phyloP scores from a whole-genome alignment of 2,329 filamentous ascomycete species.

The Talaromyces marneffei region DNA sequence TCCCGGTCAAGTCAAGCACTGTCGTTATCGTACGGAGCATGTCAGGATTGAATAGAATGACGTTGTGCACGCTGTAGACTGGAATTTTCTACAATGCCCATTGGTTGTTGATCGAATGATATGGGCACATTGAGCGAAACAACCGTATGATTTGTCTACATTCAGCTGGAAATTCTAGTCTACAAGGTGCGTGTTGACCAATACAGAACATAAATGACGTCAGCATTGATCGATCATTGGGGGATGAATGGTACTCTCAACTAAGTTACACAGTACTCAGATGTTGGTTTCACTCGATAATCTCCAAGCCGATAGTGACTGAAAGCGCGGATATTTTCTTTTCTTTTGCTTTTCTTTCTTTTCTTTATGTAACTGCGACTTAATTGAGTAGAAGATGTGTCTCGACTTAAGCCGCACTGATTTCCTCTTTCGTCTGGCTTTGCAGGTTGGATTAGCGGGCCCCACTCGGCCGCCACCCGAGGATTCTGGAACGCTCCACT shows the following conservation, averaged over 20 bases:
- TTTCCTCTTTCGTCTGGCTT: conserved; percentile 2
- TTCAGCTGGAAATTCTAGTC: background rate
- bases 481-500: conserved; percentile 13
- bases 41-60: background rate
- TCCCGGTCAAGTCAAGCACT: background rate
- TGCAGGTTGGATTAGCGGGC: background rate
- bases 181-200: background rate
- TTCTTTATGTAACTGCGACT: no score
- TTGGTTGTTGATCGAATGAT: background rate
- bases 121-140: background rate
- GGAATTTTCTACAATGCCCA: background rate
- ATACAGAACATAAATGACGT: background rate
- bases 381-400: no score
- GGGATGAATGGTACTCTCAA: background rate
- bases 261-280: no score
- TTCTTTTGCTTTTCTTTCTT: no score
- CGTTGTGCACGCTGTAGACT: background rate
- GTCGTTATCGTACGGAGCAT: background rate
- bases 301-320: background rate
- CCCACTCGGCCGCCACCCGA: conserved; percentile 3
- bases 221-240: background rate
- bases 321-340: background rate
- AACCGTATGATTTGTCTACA: background rate
- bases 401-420: background rate
- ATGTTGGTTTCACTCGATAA: no score